Evolutionary conservation across 805 yeast species (phyloP), one percentile per base, ranked within the genome.

Genomic region (Candida quercuum): DNA sequence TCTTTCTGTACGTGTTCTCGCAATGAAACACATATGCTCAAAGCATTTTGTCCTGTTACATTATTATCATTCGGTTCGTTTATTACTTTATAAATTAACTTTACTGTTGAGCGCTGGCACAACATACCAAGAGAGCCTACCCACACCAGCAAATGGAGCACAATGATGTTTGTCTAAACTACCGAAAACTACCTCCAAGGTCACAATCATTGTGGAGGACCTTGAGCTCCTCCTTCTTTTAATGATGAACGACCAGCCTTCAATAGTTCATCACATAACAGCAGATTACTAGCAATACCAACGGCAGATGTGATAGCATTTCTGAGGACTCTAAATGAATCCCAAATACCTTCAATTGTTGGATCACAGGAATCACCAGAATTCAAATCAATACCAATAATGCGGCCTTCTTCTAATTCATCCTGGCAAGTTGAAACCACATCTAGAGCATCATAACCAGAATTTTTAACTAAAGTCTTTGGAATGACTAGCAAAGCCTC

Each of bases 331-430:
- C 99, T 72, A 68, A 76, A 93, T 19, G 95, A 85, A 64, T 93
- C 99, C 95, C 96, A 93, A 41, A 93, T 78, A 43, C 99, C 99
- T 57, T 86, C 96, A 37, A 85, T 74, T 7, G 86, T 74, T 34
- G 99, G 97, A 57, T 91, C 97, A 76, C 91, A 81, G 35, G 97
- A 93, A 58, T 89, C 96, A 28, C 99, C 99, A 10, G 91, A 74
- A 43, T 76, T 77, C 48, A 93, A 72, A 60, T 93, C 96, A 38
- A 93, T 80, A 40, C 99, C 99, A 31, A 89, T 95, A 23, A 78
- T 75, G 52, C 84, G 78, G 36, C 82, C 93, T 32, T 83, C 93
- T 30, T 71, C 76, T 40, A 81, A 73, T 60, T 85, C 95, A 63
- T 93, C 99, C 64, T 87, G 95, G 51, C 95, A 87, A 39, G 81